Conservation (phyloP, 108 stramenopile genomes). For the Nitzschia sp. region DNA sequence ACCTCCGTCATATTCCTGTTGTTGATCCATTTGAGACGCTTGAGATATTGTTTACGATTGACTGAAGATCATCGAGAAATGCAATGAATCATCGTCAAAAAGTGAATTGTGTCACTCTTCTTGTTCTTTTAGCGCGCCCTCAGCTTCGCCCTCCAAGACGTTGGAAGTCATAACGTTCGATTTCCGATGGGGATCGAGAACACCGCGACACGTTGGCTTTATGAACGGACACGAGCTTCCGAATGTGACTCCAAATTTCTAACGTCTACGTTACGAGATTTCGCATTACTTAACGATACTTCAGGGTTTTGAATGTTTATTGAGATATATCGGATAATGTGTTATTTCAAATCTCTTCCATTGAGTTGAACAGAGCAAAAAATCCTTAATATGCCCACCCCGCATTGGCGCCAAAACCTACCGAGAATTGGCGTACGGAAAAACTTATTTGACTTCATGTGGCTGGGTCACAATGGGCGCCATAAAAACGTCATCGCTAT, state of each 20-base stretch:
- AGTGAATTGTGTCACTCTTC: background rate
- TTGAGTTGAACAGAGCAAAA: background rate
- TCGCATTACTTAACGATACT: background rate
- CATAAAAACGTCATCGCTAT: too few relatives aligned
- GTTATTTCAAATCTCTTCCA: background rate
- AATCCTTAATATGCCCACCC: too few relatives aligned
- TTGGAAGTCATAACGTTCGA: background rate
- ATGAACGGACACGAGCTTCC: background rate
- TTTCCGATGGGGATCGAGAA: background rate
- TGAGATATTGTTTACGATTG: too few relatives aligned
- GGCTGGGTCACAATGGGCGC: too few relatives aligned
- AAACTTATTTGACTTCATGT: too few relatives aligned
- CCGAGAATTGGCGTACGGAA: too few relatives aligned
- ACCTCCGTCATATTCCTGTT: background rate
- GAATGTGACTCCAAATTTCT: background rate
- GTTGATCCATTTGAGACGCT: background rate
- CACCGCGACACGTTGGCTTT: background rate
- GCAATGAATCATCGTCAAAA: too few relatives aligned
- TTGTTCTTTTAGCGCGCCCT: background rate
- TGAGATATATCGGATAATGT: too few relatives aligned
- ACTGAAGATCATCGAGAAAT: background rate
- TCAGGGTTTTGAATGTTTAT: background rate
- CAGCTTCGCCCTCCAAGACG: background rate
- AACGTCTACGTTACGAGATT: background rate
- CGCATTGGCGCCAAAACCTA: background rate